Base-by-base conservation (phyloP, 768 basidiomycete species). In the Kockovaella imperatae region DNA sequence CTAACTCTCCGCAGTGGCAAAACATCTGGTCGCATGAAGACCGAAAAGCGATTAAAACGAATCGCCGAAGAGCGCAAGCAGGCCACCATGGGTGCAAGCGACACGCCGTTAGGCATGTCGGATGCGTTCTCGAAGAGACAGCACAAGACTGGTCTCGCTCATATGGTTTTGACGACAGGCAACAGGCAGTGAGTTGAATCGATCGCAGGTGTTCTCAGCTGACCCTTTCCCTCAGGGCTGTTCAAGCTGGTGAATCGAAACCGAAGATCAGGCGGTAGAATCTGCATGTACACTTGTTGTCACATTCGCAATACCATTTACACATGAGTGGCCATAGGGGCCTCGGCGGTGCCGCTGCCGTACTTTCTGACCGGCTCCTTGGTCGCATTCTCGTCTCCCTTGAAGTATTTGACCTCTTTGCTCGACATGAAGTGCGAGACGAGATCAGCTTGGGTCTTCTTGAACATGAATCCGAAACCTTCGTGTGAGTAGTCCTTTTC, bases 21-120 rank as follows among this genome's bases (percentile, higher is more conserved):
- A 72, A 88, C 88, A 2, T 87, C 86, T 1, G 95, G 95, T 10
- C 86, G 84, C 75, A 87, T 86, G 80, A 97, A 97, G 78, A 90
- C 84, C 20, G 93, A 96, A 77, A 96, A 96, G 71, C 78, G 88
- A 52, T 64, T 96, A 56, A 90, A 91, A 79, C 90, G 86, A 76
- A 96, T 97, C 56, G 86, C 83, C n/a, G 91, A 97, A 62, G 95
- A 99, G 75, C 81, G 84, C 71, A 96, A 95, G 76, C 79, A 88
- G 67, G 80, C 81, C 50, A 85, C 89, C 8, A 96, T 96, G 90
- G 81, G 78, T 15, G 88, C 88, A 59, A 87, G 88, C 1, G 95
- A 99, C 73, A 96, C 93, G 1, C 90, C 93, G 2, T 74, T 90
- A 45, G 91, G 87, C 64, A 95, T 96, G 86, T 90, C 83, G 57